Percentiles rank a stretch among this genome's conserved stretches.
Evolutionary conservation across 345 rosid species (phyloP).

Genomic region (Hibiscus mutabilis): DNA sequence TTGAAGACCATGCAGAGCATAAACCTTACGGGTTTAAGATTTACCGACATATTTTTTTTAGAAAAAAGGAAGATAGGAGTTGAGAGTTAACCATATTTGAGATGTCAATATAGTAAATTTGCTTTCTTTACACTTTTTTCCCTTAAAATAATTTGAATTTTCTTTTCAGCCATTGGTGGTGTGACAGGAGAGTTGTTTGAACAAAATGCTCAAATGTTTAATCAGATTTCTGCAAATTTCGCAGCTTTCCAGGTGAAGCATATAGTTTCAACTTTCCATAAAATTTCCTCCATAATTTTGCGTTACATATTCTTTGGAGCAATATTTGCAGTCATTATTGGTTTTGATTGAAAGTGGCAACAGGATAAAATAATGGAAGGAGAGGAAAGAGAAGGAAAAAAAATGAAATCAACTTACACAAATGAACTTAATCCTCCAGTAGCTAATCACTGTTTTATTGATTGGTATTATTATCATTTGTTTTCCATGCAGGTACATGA

Average conservation of each 20-base stretch:
- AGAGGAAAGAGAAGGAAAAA: not conserved
- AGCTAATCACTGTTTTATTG: not conserved
- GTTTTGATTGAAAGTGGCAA: not conserved
- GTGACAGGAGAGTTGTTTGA: constrained; percentile 65
- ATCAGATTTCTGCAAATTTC: constrained; percentile 65
- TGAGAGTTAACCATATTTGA: not conserved
- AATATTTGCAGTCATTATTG: not conserved
- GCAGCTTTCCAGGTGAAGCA: constrained; percentile 56
- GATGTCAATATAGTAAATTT: not conserved
- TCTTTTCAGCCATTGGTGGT: constrained; percentile 66
- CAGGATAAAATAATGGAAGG: not conserved
- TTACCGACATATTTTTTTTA: not conserved
- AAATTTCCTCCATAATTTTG: not conserved
- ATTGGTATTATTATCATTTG: not conserved
- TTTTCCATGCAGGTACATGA: constrained; percentile 52
- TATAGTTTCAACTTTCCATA: constrained; percentile 4
- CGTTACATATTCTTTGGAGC: not conserved
- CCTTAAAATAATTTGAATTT: not conserved
- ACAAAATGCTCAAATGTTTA: constrained; percentile 66
- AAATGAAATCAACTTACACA: not conserved
- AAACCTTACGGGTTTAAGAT: not conserved
- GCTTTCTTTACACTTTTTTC: not conserved
- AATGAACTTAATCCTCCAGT: not conserved
- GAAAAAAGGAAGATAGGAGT: not conserved
- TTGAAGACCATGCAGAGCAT: not conserved